Percentiles rank a stretch among this genome's conserved stretches.
phyloP scores from a whole-genome alignment of 768 basidiomycete genomes.

The Amylocystis lapponica region DNA sequence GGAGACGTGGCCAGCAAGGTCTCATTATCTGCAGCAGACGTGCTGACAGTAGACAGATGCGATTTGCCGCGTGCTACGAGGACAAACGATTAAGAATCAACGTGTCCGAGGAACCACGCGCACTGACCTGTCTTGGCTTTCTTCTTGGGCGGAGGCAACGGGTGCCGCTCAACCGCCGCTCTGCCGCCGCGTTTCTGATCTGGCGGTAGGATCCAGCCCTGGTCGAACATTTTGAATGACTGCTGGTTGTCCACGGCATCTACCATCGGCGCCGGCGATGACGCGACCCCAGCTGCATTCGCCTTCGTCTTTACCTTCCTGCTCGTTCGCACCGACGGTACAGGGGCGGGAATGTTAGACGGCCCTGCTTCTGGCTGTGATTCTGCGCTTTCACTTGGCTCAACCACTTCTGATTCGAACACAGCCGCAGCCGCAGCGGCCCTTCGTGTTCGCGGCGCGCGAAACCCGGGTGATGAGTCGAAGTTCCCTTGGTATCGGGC shows the following conservation, averaged over 20 bases:
- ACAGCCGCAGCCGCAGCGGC: slow-evolving; percentile 34
- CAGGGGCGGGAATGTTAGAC: background rate
- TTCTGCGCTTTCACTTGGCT: slow-evolving; percentile 5
- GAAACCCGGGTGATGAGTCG: slow-evolving; percentile 40
- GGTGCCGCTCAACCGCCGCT: slow-evolving; percentile 36
- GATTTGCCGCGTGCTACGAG: slow-evolving; percentile 13
- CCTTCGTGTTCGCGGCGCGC: slow-evolving; percentile 45
- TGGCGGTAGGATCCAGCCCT: slow-evolving; percentile 82
- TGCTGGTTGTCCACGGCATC: slow-evolving; percentile 65
- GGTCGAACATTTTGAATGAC: slow-evolving; percentile 78
- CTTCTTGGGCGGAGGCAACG: slow-evolving; percentile 50
- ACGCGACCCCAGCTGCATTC: slow-evolving; percentile 7
- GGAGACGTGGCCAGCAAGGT: background rate
- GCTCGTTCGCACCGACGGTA: slow-evolving; percentile 6
- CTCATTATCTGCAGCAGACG: slow-evolving; percentile 11
- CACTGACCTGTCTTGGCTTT: slow-evolving; percentile 40
- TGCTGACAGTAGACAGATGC: slow-evolving; percentile 2
- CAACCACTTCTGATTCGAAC: slow-evolving; percentile 35
- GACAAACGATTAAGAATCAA: background rate
- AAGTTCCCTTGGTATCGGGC: slow-evolving; percentile 20
- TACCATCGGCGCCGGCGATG: slow-evolving; percentile 50
- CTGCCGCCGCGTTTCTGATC: slow-evolving; percentile 65
- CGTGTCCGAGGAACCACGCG: slow-evolving; percentile 14
- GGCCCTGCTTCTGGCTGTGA: slow-evolving; percentile 6
- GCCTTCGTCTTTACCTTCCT: slow-evolving; percentile 5